phyloP scores from a whole-genome alignment of 2,329 filamentous ascomycete species.

The Fusarium mundagurra region DNA sequence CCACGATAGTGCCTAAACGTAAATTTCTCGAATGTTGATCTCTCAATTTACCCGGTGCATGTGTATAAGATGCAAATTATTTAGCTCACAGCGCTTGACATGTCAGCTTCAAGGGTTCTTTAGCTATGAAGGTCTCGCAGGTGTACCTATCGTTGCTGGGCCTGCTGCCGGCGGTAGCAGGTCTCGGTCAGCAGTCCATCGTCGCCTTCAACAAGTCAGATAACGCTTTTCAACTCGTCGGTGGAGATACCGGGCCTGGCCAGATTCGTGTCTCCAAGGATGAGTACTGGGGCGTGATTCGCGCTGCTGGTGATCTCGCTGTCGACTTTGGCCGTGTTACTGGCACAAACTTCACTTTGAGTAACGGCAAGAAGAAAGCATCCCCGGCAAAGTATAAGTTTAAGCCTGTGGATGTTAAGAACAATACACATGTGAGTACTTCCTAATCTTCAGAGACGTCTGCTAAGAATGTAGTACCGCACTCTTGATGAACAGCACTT shows the following conservation, averaged over 20 bases:
- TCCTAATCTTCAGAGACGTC: rapidly evolving
- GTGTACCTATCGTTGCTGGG: slow-evolving; percentile 7
- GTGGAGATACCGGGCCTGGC: slow-evolving; percentile 24
- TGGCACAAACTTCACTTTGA: slow-evolving; percentile 69
- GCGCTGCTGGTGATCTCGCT: slow-evolving; percentile 73
- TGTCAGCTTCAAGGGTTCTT: background rate
- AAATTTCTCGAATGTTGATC: background rate
- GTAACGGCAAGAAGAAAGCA: slow-evolving; percentile 55
- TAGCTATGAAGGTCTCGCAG: slow-evolving; percentile 10
- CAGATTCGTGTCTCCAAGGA: slow-evolving; percentile 65
- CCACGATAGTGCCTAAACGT: slow-evolving; percentile 15
- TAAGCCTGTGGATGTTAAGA: slow-evolving; percentile 54
- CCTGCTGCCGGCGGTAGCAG: slow-evolving; percentile 6
- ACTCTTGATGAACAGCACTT: slow-evolving; percentile 34
- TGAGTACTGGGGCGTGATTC: slow-evolving; percentile 75
- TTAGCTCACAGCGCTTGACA: background rate
- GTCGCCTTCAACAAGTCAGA: slow-evolving; percentile 23
- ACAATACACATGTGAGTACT: slow-evolving; percentile 57
- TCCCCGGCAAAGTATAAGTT: slow-evolving; percentile 54
- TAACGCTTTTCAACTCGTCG: slow-evolving; percentile 14
- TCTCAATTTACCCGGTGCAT: slow-evolving; percentile 7
- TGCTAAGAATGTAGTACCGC: slow-evolving; percentile 19
- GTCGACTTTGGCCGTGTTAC: slow-evolving; percentile 77
- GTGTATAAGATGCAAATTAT: slow-evolving; percentile 1
- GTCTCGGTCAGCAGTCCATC: slow-evolving; percentile 23